Evolutionary conservation across 2,329 filamentous ascomycete genomes (phyloP), one percentile per base, ranked within the genome.

Genomic region (Sclerotinia spermophila): DNA sequence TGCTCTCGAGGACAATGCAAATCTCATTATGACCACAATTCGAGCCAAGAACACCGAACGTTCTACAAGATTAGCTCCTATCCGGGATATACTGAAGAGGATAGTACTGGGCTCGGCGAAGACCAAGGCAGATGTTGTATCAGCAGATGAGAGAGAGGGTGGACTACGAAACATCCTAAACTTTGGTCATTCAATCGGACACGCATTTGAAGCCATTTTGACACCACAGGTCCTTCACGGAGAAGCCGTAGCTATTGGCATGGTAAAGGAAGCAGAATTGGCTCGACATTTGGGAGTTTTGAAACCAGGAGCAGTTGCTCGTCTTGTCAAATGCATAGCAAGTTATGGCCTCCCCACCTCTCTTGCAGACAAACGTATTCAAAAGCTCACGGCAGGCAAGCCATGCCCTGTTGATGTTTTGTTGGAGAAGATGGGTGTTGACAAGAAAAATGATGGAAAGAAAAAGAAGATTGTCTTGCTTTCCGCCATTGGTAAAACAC

Each of bases 241-340:
- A 72, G 96, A 99, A 80, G 94, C 92, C 73, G 95, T 99, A 17
- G 93, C 96, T 33, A 97, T 99, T 76, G 96, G 96, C 38, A 99
- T 99, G 96, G 92, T 98, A 72, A 97, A 96, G 80, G 96, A 99
- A 81, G 96, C 95, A 17, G 96, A 98, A 80, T 84, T 99, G 69
- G 93, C 96, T 35, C 91, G 96, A 70, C 92, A 94, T 80, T 85
- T 99, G 1, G 96, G 96, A 55, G 86, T 97, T 27, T 83, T 99
- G 42, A 90, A 91, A 66, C 93, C 93, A 8, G 92, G 92, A 69
- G 96, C 95, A 44, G 94, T 99, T 19, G 92, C 96, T 15, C 90
- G 96, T 70, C 84, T 99, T 66, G 88, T 91, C 69, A 98, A 98
- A 81, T 98, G 94, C 82, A 93, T 99, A 75, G 88, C 93, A n/a